These are phyloP conservation scores for Liriodendron chinense DNA, from an alignment of 164 flowering plant genomes.

Conservation along the genomic window DNA sequence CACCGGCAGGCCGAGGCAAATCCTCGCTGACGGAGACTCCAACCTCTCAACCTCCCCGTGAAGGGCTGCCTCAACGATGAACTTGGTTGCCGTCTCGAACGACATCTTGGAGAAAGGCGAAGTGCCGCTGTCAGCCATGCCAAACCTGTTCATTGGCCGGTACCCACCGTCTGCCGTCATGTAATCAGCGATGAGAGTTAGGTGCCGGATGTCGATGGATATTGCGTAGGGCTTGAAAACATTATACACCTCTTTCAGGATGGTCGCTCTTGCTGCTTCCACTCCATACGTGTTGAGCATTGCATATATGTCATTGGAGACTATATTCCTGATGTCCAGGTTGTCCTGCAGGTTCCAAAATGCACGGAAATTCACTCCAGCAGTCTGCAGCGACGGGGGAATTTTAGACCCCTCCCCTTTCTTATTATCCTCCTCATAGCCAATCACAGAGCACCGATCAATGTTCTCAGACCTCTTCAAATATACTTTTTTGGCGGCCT, in stretches of 20 bases:
- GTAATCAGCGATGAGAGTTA: conserved; percentile 75
- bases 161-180: conserved; percentile 86
- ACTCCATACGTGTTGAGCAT: conserved; percentile 81
- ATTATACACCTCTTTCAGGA: conserved; percentile 57
- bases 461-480: conserved; percentile 61
- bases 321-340: conserved; percentile 53
- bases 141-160: conserved; percentile 75
- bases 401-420: background rate
- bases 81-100: conserved; percentile 82
- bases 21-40: conserved; percentile 85
- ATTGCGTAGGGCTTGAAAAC: conserved; percentile 73
- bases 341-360: conserved; percentile 73
- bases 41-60: conserved; percentile 59
- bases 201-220: conserved; percentile 61
- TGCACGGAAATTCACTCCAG: conserved; percentile 68
- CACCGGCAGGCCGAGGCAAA: conserved; percentile 81
- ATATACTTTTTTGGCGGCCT: conserved; percentile 63
- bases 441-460: conserved; percentile 45
- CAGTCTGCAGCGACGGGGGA: conserved; percentile 50
- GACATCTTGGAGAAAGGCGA: conserved; percentile 83
- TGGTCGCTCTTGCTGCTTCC: conserved; percentile 88
- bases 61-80: conserved; percentile 67
- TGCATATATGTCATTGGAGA: conserved; percentile 63
- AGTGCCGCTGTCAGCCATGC: conserved; percentile 57
- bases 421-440: conserved; percentile 30